Evolutionary conservation across 495 filamentous ascomycete species (phyloP), one percentile per base, ranked within the genome.

Genomic region (Lepidopterella palustris): DNA sequence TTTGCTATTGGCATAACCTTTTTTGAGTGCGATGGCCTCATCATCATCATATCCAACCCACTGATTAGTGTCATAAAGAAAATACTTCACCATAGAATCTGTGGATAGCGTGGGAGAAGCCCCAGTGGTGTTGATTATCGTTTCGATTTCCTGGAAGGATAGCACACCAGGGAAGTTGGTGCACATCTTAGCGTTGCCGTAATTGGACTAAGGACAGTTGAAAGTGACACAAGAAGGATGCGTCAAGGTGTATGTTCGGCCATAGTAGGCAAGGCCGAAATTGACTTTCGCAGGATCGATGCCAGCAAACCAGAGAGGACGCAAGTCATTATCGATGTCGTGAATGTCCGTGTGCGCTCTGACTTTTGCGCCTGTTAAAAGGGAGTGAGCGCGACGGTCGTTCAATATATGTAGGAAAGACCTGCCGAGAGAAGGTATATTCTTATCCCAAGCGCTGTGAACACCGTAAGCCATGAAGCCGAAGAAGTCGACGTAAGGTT

Each of bases 391-490:
- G n/a, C n/a, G n/a, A n/a, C n/a, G n/a, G n/a, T n/a, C n/a, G n/a
- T n/a, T n/a, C n/a, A n/a, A n/a, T n/a, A n/a, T n/a, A n/a, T n/a
- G n/a, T n/a, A n/a, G n/a, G n/a, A n/a, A n/a, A n/a, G n/a, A n/a
- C n/a, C n/a, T n/a, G n/a, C 62, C 70, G 5, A 67, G 25, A 0
- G 58, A 51, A 35, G 58, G 28, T 50, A 73, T 6, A 55, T 40
- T 45, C 55, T 66, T 5, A 50, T 58, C 70, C 72, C 73, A 77
- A 18, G 56, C 58, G 4, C 75, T 73, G 51, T 76, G 73, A 9
- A 77, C 49, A 62, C 75, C 74, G 39, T 81, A 81, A 15, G 71
- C 60, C 80, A 82, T 81, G 59, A 79, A 70, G 29, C 75, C 75
- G 57, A 82, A 78, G 20, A 67, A 82, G 58, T 80, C 77, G 5